These are phyloP conservation scores for Naumovozyma castellii DNA, from an alignment of 805 yeast genomes.

Conservation along the genomic window DNA sequence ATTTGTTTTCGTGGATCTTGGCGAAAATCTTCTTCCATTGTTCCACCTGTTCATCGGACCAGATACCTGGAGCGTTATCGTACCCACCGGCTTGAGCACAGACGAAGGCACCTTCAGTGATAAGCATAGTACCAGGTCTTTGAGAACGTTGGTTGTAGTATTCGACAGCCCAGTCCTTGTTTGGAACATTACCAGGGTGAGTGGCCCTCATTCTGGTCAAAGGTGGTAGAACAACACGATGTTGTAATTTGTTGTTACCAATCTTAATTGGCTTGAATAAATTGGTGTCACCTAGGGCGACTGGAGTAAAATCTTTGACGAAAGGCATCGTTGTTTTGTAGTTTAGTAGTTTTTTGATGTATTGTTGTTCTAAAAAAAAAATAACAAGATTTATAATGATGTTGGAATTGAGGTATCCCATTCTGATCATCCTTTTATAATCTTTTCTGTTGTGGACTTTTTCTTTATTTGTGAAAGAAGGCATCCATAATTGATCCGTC, in stretches of 20 bases:
- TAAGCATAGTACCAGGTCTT: conserved; percentile 47
- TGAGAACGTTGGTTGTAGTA: conserved; percentile 47
- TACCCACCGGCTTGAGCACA: conserved; percentile 36
- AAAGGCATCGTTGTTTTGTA: conserved; percentile 9
- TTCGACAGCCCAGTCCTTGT: conserved; percentile 34
- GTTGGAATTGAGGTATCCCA: too few species aligned
- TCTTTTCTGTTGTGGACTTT: too few species aligned
- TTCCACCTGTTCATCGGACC: conserved; percentile 35
- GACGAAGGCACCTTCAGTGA: conserved; percentile 52
- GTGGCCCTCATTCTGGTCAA: conserved; percentile 33
- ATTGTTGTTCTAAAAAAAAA: too few species aligned
- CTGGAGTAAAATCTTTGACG: conserved; percentile 12
- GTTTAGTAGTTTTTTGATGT: too few species aligned
- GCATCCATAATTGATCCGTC: too few species aligned
- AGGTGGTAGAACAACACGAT: conserved; percentile 35
- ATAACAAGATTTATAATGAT: too few species aligned
- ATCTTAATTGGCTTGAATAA: conserved; percentile 37
- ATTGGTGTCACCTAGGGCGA: too few species aligned
- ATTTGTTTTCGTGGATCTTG: conserved; percentile 43
- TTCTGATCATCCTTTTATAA: too few species aligned
- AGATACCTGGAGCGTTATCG: conserved; percentile 43
- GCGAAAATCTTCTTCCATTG: conserved; percentile 43
- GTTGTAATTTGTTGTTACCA: conserved; percentile 27
- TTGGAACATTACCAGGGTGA: conserved; percentile 31
- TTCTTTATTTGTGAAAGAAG: too few species aligned